Evolutionary conservation across 148 eudicot genomes (phyloP).

Genomic region (Limonium bicolor): DNA sequence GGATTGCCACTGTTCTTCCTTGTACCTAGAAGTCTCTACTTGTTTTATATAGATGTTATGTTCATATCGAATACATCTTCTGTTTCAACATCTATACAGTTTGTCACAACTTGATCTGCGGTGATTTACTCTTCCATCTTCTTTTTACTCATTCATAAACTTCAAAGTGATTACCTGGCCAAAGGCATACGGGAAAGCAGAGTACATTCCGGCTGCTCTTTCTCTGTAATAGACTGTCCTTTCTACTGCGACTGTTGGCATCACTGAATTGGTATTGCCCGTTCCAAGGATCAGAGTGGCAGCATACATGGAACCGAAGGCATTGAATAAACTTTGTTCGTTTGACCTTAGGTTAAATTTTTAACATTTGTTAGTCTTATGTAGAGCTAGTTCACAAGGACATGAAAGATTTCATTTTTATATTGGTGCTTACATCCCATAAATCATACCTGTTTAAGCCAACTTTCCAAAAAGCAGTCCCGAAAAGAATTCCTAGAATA

Average conservation of each 20-base stretch:
- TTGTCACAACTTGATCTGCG: no score
- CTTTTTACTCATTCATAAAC: no score
- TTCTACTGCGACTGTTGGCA: constrained; percentile 47
- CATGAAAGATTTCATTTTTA: no score
- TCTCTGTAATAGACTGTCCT: constrained; percentile 61
- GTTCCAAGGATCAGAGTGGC: constrained; percentile 40
- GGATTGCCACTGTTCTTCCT: no score
- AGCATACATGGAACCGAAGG: constrained; percentile 55
- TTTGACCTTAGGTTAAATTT: constrained; percentile 11
- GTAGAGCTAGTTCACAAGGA: not conserved
- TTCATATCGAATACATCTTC: not conserved
- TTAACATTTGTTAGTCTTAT: not conserved
- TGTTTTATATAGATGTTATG: no score
- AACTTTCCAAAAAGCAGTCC: constrained; percentile 30
- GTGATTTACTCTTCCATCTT: no score
- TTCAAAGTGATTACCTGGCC: constrained; percentile 29
- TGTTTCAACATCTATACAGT: not conserved
- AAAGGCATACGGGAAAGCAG: constrained; percentile 58
- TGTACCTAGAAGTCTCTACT: no score
- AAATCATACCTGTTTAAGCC: constrained; percentile 8
- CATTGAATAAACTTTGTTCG: constrained; percentile 35
- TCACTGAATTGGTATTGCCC: constrained; percentile 37
- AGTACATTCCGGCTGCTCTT: constrained; percentile 66
- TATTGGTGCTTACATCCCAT: no score
- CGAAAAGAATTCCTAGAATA: constrained; percentile 17